These are phyloP conservation scores for Excoecaria agallocha DNA, from an alignment of 345 rosid genomes.

Conservation along the genomic window DNA sequence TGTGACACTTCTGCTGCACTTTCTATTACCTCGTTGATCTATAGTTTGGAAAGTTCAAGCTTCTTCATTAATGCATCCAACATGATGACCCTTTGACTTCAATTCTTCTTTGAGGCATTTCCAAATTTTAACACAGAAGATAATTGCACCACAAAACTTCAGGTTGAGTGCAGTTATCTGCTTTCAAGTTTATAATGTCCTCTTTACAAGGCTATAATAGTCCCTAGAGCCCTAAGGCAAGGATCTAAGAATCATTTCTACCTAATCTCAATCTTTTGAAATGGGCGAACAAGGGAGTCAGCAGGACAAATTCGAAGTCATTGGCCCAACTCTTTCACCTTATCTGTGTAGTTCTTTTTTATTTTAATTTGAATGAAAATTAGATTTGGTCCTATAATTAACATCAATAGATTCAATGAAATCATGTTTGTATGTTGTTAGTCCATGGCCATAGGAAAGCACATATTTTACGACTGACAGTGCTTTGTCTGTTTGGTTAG, in stretches of 20 bases:
- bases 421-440: background rate
- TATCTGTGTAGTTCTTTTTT: background rate
- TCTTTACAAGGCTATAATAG: background rate
- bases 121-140: background rate
- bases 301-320: background rate
- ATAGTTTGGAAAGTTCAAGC: background rate
- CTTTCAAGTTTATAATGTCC: background rate
- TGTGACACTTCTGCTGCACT: slow-evolving; percentile 35
- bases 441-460: background rate
- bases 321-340: background rate
- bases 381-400: background rate
- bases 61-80: background rate
- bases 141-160: background rate
- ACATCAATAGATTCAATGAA: background rate
- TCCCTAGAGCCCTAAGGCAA: slow-evolving; percentile 1
- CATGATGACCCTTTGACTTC: background rate
- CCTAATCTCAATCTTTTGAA: background rate
- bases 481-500: background rate
- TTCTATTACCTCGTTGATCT: slow-evolving; percentile 1
- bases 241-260: background rate
- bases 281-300: background rate
- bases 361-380: background rate
- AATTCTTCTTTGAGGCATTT: background rate
- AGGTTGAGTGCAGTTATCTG: background rate
- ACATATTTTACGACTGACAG: background rate